These are phyloP conservation scores for Xenoacremonium recifei DNA, from an alignment of 2,329 filamentous ascomycete species.

Conservation along the genomic window DNA sequence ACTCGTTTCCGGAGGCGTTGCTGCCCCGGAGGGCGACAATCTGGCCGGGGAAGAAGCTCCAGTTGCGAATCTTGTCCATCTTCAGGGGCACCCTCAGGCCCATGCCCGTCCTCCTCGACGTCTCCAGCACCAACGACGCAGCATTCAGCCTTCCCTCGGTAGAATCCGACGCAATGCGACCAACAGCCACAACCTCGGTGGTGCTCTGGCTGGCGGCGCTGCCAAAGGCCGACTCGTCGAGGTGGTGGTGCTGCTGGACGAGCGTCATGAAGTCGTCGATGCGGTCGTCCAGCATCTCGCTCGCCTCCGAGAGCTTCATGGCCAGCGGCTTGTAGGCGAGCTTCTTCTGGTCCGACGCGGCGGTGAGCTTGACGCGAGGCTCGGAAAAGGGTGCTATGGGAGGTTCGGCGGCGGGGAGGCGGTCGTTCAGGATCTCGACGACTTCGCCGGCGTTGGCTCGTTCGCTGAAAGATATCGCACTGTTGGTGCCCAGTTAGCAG, in stretches of 20 bases:
- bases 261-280: slow-evolving; percentile 86
- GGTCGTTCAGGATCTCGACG: slow-evolving; percentile 77
- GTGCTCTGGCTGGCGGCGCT: slow-evolving; percentile 84
- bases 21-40: slow-evolving; percentile 84
- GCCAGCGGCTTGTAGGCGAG: slow-evolving; percentile 88
- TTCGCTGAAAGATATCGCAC: slow-evolving; percentile 60
- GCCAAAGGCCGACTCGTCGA: slow-evolving; percentile 81
- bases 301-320: slow-evolving; percentile 91
- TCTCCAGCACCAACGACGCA: slow-evolving; percentile 84
- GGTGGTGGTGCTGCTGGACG: slow-evolving; percentile 69
- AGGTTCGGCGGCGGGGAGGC: slow-evolving; percentile 65
- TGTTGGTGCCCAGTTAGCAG: too few relatives aligned
- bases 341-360: slow-evolving; percentile 86
- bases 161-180: slow-evolving; percentile 86
- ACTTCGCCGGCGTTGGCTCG: slow-evolving; percentile 78
- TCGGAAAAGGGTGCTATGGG: slow-evolving; percentile 72
- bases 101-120: slow-evolving; percentile 77
- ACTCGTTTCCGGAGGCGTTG: slow-evolving; percentile 82
- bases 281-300: slow-evolving; percentile 89
- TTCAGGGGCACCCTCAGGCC: slow-evolving; percentile 80
- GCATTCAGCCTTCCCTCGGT: slow-evolving; percentile 83
- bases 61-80: slow-evolving; percentile 64
- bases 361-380: slow-evolving; percentile 78
- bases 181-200: slow-evolving; percentile 83
- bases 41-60: slow-evolving; percentile 91